Evolutionary conservation across 2,329 filamentous ascomycete species (phyloP), one percentile per base, ranked within the genome.

Genomic region (Arthrobotrys megalospora): DNA sequence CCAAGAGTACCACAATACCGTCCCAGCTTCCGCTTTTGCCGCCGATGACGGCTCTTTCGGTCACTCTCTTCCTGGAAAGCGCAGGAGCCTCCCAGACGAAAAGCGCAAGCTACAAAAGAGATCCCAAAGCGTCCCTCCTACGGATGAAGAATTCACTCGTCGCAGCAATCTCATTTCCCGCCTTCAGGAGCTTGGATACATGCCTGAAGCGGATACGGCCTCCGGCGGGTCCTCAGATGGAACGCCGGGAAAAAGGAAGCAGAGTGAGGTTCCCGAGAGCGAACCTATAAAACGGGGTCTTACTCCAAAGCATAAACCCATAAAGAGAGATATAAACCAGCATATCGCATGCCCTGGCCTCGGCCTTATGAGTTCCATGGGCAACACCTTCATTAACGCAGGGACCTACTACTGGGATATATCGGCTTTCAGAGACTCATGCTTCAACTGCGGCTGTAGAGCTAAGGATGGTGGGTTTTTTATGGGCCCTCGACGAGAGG

Each of bases 11-110:
- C 43, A 43, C 8, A 67, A 72, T 38, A 48, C 52, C 3, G 24
- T 78, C 10, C 75, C 75, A 11, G 6, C 4, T 24, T 58, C 67
- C 12, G 67, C 75, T 11, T 78, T 63, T 58, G 48, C 67, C 38
- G 67, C 67, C n/a, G 75, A 78, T 64, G 75, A 78, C 36, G 67
- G 75, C 4, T 78, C 75, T 8, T 78, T 78, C 11, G 63, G 28
- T n/a, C 67, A 68, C 19, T 43, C 75, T n/a, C 60, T 78, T 19
- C 12, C 60, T 11, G 50, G 32, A 7, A 36, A 36, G 19, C 52
- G 32, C 10, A 7, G 41, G 16, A 34, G 60, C 21, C 53, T 16
- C 7, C n/a, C 24, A 36, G 28, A 48, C 3, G 32, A 14, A 32
- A 8, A 24, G 10, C 3, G 3, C 14, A 32, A 24, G 6, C 3